Percentiles rank a stretch among this genome's conserved stretches.
phyloP scores from a whole-genome alignment of 345 rosid genomes.

The Acer yangbiense region DNA sequence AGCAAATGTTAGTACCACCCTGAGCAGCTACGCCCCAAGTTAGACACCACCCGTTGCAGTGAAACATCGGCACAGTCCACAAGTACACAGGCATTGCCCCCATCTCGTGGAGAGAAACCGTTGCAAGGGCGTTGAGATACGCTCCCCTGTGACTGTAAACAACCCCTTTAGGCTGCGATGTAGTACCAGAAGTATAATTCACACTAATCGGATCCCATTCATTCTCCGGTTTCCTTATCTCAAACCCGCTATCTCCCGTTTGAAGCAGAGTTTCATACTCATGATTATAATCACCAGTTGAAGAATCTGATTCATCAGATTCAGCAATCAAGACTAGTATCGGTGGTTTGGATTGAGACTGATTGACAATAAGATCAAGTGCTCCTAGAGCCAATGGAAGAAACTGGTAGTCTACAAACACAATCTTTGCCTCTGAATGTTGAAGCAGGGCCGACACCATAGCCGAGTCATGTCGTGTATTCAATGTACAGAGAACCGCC shows the following conservation, averaged over 20 bases:
- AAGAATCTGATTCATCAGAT: conserved; percentile 17
- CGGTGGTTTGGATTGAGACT: conserved; percentile 38
- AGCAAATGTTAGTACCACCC: conserved; percentile 82
- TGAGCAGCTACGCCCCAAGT: conserved; percentile 85
- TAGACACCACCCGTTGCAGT: conserved; percentile 91
- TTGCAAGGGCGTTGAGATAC: conserved; percentile 70
- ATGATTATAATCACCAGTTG: background rate
- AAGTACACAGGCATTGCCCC: conserved; percentile 57
- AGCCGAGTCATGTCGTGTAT: conserved; percentile 56
- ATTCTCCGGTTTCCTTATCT: conserved; percentile 41
- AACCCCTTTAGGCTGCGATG: conserved; percentile 85
- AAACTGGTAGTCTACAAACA: conserved; percentile 61
- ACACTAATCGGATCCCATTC: conserved; percentile 87
- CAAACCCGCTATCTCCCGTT: conserved; percentile 47
- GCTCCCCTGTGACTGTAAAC: conserved; percentile 90
- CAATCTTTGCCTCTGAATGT: conserved; percentile 60
- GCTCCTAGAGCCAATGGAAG: conserved; percentile 56
- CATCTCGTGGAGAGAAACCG: conserved; percentile 58
- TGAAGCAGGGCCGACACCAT: conserved; percentile 52
- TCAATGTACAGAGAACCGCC: conserved; percentile 70
- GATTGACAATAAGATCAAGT: conserved; percentile 41
- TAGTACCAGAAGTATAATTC: conserved; percentile 90
- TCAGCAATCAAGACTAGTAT: conserved; percentile 52
- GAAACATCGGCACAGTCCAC: conserved; percentile 97
- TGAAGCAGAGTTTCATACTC: conserved; percentile 58